Conservation (phyloP, 305 asterid species). For the Plantago lanceolata region DNA sequence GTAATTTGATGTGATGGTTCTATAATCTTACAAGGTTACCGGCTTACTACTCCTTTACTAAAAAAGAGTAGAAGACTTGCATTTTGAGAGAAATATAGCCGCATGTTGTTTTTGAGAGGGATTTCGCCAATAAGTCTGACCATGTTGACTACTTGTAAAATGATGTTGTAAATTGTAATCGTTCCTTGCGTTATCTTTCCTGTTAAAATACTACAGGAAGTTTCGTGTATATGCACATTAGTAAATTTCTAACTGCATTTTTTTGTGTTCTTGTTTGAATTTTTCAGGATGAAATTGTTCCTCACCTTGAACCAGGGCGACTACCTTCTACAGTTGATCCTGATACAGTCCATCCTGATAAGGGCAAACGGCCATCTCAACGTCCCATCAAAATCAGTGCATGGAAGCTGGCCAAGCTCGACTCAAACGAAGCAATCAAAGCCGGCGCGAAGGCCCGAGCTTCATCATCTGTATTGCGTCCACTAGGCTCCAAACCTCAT, state of each 20-base stretch:
- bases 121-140: not conserved
- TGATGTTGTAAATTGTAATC: too few species aligned
- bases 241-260: not conserved
- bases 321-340: constrained; percentile 93
- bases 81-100: not conserved
- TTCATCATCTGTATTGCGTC: constrained; percentile 84
- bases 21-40: not conserved
- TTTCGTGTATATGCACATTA: not conserved
- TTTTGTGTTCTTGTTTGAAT: not conserved
- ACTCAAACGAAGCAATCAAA: constrained; percentile 76
- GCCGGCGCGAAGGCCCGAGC: constrained; percentile 97
- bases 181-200: not conserved
- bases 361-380: constrained; percentile 57
- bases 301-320: constrained; percentile 87
- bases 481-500: constrained; percentile 52
- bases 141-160: too few species aligned
- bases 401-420: constrained; percentile 92
- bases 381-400: constrained; percentile 87
- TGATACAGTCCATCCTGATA: constrained; percentile 50
- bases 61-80: not conserved
- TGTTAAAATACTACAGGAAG: not conserved
- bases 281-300: constrained; percentile 74
- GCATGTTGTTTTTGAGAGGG: not conserved
- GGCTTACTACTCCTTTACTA: not conserved
- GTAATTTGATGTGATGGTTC: not conserved